A percentile compares a stretch with the other conserved stretches of the same genome.
Evolutionary conservation across 1,139 yeast species (phyloP).

Genomic region (Arxiozyma telluris): DNA sequence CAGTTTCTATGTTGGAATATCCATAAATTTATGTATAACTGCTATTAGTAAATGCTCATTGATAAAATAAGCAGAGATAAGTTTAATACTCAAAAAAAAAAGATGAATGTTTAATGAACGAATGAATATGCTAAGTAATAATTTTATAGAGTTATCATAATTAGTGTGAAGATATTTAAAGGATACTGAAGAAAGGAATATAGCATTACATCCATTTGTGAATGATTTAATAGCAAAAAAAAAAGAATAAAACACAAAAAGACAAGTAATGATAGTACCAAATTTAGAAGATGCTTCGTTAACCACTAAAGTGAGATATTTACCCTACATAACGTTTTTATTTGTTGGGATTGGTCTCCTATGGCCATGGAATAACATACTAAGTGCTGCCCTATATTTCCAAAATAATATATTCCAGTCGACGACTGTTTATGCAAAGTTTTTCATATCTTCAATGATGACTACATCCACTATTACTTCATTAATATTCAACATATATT

Average conservation of each 20-base stretch:
- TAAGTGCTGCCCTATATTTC: constrained; percentile 80
- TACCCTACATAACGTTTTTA: constrained; percentile 55
- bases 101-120: too few relatives aligned
- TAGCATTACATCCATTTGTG: too few relatives aligned
- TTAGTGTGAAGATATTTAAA: too few relatives aligned
- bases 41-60: too few relatives aligned
- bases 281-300: constrained; percentile 1
- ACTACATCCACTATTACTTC: constrained; percentile 71
- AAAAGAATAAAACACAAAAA: not conserved
- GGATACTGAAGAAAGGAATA: not conserved
- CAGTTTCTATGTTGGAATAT: too few relatives aligned
- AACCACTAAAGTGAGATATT: constrained; percentile 14
- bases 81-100: too few relatives aligned
- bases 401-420: constrained; percentile 48
- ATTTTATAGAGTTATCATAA: too few relatives aligned
- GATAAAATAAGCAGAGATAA: too few relatives aligned
- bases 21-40: too few relatives aligned
- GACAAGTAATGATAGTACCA: constrained; percentile 1
- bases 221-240: too few relatives aligned
- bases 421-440: constrained; percentile 44
- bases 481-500: constrained; percentile 47
- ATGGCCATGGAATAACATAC: constrained; percentile 96
- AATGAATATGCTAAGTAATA: too few relatives aligned
- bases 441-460: constrained; percentile 84
- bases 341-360: constrained; percentile 67